Percentiles rank a stretch among this genome's conserved stretches.
Conservation (phyloP, 139 green algal genomes). For the Axilococcus clingmanii region DNA sequence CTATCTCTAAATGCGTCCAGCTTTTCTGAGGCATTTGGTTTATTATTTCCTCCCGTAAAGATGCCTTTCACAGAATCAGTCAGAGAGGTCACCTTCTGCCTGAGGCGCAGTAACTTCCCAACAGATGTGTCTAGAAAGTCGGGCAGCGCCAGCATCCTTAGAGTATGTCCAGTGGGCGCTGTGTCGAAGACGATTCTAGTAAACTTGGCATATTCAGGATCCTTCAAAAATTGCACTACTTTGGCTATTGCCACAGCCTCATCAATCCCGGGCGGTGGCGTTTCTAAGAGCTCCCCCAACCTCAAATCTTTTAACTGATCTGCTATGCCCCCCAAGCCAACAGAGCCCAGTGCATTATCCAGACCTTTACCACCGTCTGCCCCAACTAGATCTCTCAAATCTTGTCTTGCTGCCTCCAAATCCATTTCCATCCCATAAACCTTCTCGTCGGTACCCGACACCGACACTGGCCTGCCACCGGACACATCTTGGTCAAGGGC, state of each 20-base stretch:
- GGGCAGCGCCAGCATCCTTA: conserved; percentile 88
- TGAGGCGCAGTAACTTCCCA: conserved; percentile 63
- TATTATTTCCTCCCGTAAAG: conserved; percentile 51
- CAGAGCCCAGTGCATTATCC: conserved; percentile 58
- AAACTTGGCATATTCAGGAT: conserved; percentile 75
- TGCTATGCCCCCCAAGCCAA: conserved; percentile 67
- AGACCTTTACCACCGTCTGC: conserved; percentile 41
- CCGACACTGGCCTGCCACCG: conserved; percentile 70
- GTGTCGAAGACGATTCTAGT: conserved; percentile 97
- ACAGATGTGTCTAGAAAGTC: conserved; percentile 91
- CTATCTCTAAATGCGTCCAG: conserved; percentile 67
- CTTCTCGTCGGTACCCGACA: conserved; percentile 62
- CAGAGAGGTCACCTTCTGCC: conserved; percentile 65
- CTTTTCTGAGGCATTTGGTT: conserved; percentile 34
- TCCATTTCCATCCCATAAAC: conserved; percentile 87
- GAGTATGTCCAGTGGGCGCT: conserved; percentile 94
- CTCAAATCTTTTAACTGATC: conserved; percentile 71
- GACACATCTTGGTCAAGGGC: conserved; percentile 88
- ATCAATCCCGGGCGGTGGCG: conserved; percentile 87
- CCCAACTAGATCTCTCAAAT: conserved; percentile 42
- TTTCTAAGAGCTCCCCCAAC: conserved; percentile 92
- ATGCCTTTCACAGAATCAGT: conserved; percentile 68
- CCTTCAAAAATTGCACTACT: conserved; percentile 66
- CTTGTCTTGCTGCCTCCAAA: conserved; percentile 51
- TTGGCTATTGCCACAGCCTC: conserved; percentile 92